These are phyloP conservation scores for Pulicaria dysenterica DNA, from an alignment of 129 eudicot genomes.

Conservation along the genomic window DNA sequence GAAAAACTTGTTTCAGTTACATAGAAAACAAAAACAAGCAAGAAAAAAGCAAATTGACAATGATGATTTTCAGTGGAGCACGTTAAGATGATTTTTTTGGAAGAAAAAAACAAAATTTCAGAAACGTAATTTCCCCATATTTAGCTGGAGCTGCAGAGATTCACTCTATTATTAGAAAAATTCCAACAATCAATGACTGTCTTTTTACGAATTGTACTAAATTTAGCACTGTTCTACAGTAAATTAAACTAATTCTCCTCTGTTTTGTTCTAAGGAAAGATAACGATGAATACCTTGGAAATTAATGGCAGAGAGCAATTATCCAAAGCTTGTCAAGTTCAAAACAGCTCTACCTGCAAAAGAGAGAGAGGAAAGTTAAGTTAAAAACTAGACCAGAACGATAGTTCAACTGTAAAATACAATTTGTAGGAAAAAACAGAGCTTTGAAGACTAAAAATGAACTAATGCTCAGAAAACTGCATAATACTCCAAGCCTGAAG, in stretches of 20 bases:
- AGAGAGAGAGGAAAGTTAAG: background rate
- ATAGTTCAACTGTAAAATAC: background rate
- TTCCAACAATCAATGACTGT: slow-evolving; percentile 1
- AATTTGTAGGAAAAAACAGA: slow-evolving; percentile 7
- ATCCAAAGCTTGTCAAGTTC: slow-evolving; percentile 2
- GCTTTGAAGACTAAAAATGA: slow-evolving; percentile 9
- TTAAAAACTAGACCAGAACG: background rate
- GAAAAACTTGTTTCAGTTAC: background rate
- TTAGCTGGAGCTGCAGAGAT: slow-evolving; percentile 26
- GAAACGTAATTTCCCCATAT: slow-evolving; percentile 9
- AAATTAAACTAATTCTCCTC: background rate
- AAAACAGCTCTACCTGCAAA: slow-evolving; percentile 21
- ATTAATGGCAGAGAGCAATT: background rate
- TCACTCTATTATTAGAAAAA: slow-evolving; percentile 28
- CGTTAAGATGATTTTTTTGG: slow-evolving; percentile 24
- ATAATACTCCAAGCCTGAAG: background rate
- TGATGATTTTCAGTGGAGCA: background rate
- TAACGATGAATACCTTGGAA: slow-evolving; percentile 17
- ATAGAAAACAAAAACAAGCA: slow-evolving; percentile 8
- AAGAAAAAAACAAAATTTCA: slow-evolving; percentile 23
- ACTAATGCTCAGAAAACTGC: background rate
- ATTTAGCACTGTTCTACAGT: slow-evolving; percentile 20
- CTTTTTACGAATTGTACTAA: slow-evolving; percentile 16
- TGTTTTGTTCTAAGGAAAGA: background rate
- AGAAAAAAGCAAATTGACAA: slow-evolving; percentile 19